Evolutionary conservation across 2,329 filamentous ascomycete genomes (phyloP), one percentile per base, ranked within the genome.

Genomic region (Aspergillus vadensis): DNA sequence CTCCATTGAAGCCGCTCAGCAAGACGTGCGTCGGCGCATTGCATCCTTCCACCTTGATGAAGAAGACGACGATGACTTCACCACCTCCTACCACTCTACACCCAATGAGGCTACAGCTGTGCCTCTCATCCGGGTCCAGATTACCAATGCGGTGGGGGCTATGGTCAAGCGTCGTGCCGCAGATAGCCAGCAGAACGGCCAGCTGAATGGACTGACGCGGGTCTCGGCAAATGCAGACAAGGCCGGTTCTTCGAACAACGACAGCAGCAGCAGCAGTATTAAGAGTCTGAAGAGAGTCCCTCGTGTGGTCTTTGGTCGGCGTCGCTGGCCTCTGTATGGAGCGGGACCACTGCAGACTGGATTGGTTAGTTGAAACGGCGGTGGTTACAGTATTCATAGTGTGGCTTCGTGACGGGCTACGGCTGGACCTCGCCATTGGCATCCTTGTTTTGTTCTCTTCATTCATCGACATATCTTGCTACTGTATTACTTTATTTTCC

Each of bases 1-100:
- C 2, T 67, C 67, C 2, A 60, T 68, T 23, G 25, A 64, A 14
- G 55, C 62, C 7, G 63, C 66, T 3, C 62, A 69, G 17, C 39
- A 56, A 0, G 63, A 63, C 19, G 61, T 65, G 52, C 59, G 58
- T 52, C 59, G 50, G 10, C 57, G 61, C 5, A 53, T 68, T 25
- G 53, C 57, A 3, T 36, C 59, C 8, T 53, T 64, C 19, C 23
- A 23, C 5, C 14, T 66, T 2, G 64, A 62, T 1, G 58, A 60
- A 14, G 58, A 60, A 14, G 58, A 56, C 12, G 58, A 62, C 17
- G 58, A 36, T 14, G 55, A 41, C 3, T 41, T 32, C 8, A 10
- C 23, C 0, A n/a, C 19, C n/a, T 55, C n/a, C 9, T 17, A 27
- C 39, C 21, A 19, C 14, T 39, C 32, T 23, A 39, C 39, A n/a